Evolutionary conservation across 2,329 filamentous ascomycete genomes (phyloP).

Genomic region (Scopulariopsis brevicaulis): DNA sequence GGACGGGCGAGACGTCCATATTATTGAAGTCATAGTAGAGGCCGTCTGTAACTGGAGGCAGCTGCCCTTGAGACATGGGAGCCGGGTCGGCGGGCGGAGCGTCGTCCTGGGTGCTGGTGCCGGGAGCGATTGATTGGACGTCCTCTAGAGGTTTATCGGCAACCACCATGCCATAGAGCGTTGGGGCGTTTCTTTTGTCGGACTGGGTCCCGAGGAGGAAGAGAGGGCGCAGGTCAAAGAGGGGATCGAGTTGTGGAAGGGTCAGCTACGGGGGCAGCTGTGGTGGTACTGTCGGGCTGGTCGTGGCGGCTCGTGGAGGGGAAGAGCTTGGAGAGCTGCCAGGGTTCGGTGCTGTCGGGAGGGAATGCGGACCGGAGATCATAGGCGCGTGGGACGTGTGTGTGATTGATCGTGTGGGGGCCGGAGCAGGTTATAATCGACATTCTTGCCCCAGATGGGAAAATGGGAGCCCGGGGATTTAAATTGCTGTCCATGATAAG

Average conservation of each 20-base stretch:
- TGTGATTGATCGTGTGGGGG: background rate
- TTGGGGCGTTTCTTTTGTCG: background rate
- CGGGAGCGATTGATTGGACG: background rate
- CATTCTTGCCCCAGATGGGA: background rate
- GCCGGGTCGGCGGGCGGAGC: background rate
- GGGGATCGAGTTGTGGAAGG: background rate
- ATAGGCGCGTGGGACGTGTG: background rate
- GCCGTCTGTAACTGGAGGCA: slow-evolving; percentile 15
- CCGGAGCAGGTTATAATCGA: background rate
- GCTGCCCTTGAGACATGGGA: slow-evolving; percentile 23
- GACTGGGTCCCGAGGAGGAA: background rate
- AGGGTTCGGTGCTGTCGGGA: background rate
- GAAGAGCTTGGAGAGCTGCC: background rate
- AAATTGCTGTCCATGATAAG: background rate
- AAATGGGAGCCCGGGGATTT: background rate
- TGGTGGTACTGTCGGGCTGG: background rate
- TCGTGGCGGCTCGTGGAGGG: background rate
- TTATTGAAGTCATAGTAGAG: slow-evolving; percentile 11
- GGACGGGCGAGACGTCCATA: slow-evolving; percentile 14
- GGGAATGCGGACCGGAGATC: background rate
- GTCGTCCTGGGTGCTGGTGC: background rate
- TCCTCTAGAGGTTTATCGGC: background rate
- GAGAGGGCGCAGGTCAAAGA: background rate
- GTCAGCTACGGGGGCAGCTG: background rate
- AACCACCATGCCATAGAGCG: background rate